Percentiles rank a stretch among this genome's conserved stretches.
These are phyloP conservation scores for Phytophthora sojae DNA, from an alignment of 352 stramenopile species.

Conservation along the genomic window DNA sequence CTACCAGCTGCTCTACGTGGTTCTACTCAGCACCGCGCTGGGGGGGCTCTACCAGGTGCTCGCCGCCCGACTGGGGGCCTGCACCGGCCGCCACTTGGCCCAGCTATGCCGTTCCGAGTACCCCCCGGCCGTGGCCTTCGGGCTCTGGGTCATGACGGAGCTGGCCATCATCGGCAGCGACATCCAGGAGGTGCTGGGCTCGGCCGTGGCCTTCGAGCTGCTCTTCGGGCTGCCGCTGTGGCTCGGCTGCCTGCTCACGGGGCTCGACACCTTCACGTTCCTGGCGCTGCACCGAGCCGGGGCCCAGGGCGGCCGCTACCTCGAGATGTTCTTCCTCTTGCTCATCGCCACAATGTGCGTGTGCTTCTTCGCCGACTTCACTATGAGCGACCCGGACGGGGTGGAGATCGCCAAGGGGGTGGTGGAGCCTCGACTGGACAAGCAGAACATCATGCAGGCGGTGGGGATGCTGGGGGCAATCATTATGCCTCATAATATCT, in stretches of 20 bases:
- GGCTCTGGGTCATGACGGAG: slow-evolving; percentile 88
- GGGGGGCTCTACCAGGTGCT: slow-evolving; percentile 91
- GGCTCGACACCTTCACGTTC: slow-evolving; percentile 91
- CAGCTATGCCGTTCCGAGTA: slow-evolving; percentile 80
- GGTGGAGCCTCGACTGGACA: slow-evolving; percentile 60
- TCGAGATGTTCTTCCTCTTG: slow-evolving; percentile 88
- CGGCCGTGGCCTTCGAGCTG: slow-evolving; percentile 83
- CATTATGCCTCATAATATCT: slow-evolving; percentile 97
- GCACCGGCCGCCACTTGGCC: slow-evolving; percentile 85
- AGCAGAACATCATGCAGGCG: slow-evolving; percentile 66
- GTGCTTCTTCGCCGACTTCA: slow-evolving; percentile 91
- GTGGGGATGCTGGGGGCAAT: slow-evolving; percentile 89
- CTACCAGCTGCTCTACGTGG: slow-evolving; percentile 88
- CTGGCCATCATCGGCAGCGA: slow-evolving; percentile 90
- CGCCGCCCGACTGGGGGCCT: slow-evolving; percentile 85
- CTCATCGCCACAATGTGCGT: slow-evolving; percentile 91
- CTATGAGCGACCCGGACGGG: slow-evolving; percentile 62
- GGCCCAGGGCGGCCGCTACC: slow-evolving; percentile 41
- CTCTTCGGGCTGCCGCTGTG: slow-evolving; percentile 77
- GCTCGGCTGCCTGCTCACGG: slow-evolving; percentile 73
- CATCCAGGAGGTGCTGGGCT: slow-evolving; percentile 85
- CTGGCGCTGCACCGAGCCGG: slow-evolving; percentile 70
- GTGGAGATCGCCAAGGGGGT: slow-evolving; percentile 81
- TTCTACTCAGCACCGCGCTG: slow-evolving; percentile 85
- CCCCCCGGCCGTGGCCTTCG: slow-evolving; percentile 50